Evolutionary conservation across 2,329 filamentous ascomycete species (phyloP), one percentile per base, ranked within the genome.

Genomic region (Colletotrichum gigasporum): DNA sequence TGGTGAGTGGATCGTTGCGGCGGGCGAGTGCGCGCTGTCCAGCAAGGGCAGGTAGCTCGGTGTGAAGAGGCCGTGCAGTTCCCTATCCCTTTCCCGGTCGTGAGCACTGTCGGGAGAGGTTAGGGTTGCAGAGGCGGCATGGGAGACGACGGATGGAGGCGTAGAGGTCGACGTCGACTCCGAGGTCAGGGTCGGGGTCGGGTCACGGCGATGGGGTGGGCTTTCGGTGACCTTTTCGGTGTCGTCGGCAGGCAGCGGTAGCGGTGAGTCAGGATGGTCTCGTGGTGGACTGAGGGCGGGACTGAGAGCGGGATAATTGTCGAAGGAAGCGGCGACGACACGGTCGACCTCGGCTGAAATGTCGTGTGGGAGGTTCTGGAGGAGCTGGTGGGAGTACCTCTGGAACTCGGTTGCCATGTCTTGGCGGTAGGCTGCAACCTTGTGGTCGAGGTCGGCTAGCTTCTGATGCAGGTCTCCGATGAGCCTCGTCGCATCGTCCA

Each of bases 41-140:
- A 90, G 82, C 58, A 90, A 78, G 44, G 87, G 87, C 58, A 91
- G 81, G 70, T 86, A 90, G 66, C 78, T 84, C 26, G 87, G 88
- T 34, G 84, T 89, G 71, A 90, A 90, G 63, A 90, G 76, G 65
- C 87, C 87, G 67, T 83, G 83, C 67, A 90, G 84, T 69, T 89
- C 87, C 71, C 79, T 77, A 68, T 90, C 86, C 64, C 85, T 83
- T 63, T 85, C 83, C 75, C 84, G 84, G 52, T 67, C 66, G 66
- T 69, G 55, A 53, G 37, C 60, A 14, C 68, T 65, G 58, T 67
- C 61, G 37, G 68, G 37, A 41, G 60, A 63, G 60, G 41, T 58
- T 47, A 58, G 47, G 45, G 45, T 42, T 47, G 47, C 50, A 56
- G 55, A 64, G 14, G 45, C 53, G 60, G 59, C 58, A 63, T 63